A percentile compares a stretch with the other conserved stretches of the same genome.
Evolutionary conservation across 306 rosid genomes (phyloP).

Genomic region (Rosa persica): DNA sequence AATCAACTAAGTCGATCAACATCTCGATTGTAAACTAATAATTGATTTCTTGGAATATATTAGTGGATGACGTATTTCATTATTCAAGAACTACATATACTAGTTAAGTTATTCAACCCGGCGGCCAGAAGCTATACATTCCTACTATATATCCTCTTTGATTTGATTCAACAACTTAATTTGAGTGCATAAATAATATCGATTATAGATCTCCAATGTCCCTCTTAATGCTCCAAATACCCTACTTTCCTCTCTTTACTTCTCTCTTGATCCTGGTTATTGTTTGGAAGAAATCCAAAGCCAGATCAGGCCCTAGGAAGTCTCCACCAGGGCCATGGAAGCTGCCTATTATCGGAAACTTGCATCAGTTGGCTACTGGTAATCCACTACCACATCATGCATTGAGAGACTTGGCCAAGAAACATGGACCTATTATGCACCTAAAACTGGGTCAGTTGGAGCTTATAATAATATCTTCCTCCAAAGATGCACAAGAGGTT

Average conservation of each 20-base stretch:
- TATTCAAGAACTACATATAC: no score
- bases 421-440: slow-evolving; percentile 8
- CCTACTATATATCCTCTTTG: no score
- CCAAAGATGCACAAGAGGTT: not conserved
- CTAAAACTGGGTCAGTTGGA: not conserved
- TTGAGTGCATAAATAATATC: no score
- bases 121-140: no score
- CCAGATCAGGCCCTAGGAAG: not conserved
- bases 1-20: no score
- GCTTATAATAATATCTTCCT: not conserved
- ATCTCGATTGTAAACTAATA: no score
- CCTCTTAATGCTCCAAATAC: not conserved
- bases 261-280: not conserved
- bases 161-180: no score
- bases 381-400: not conserved
- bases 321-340: slow-evolving; percentile 26
- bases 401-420: slow-evolving; percentile 5
- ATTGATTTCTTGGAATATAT: no score
- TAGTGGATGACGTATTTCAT: no score
- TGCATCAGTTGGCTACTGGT: slow-evolving; percentile 19
- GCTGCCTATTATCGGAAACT: slow-evolving; percentile 20
- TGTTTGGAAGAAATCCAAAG: not conserved
- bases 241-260: not conserved
- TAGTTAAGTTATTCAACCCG: no score
- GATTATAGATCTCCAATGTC: not conserved